These are phyloP conservation scores for Suillus luteus DNA, from an alignment of 768 basidiomycete species.

Conservation along the genomic window DNA sequence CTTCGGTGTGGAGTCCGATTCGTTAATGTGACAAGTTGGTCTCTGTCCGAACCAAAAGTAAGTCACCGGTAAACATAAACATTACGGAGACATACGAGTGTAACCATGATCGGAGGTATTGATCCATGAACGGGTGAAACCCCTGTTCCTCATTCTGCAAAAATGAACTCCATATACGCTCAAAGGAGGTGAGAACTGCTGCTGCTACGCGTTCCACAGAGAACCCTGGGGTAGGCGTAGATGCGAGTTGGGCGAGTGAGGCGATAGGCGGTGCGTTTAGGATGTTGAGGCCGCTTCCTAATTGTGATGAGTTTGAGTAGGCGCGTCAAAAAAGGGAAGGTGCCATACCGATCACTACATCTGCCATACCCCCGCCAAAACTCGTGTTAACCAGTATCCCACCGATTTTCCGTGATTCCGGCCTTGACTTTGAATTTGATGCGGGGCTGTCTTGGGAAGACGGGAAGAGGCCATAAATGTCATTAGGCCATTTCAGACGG, in stretches of 20 bases:
- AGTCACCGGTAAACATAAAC: background rate
- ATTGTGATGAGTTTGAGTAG: background rate
- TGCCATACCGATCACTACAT: constrained; percentile 87
- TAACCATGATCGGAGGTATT: constrained; percentile 83
- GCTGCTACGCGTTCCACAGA: constrained; percentile 78
- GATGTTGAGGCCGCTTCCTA: constrained; percentile 73
- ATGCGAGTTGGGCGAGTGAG: constrained; percentile 69
- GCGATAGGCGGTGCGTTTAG: constrained; percentile 80
- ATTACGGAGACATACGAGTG: constrained; percentile 63
- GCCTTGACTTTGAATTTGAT: constrained; percentile 40
- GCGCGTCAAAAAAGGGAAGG: background rate
- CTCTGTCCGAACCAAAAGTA: constrained; percentile 45
- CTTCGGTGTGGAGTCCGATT: constrained; percentile 66
- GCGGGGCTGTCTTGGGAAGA: constrained; percentile 28
- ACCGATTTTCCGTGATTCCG: constrained; percentile 65
- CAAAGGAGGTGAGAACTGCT: constrained; percentile 69
- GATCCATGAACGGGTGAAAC: constrained; percentile 79
- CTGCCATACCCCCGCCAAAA: constrained; percentile 69
- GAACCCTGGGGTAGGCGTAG: constrained; percentile 31
- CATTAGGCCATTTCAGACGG: constrained; percentile 96
- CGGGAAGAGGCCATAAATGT: constrained; percentile 75
- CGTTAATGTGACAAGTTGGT: constrained; percentile 81
- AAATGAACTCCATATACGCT: constrained; percentile 70
- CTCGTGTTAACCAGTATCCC: constrained; percentile 91
- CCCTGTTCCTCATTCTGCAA: constrained; percentile 50